Base-by-base conservation (phyloP, 2,329 filamentous ascomycete genomes). In the Metarhizium sp. region DNA sequence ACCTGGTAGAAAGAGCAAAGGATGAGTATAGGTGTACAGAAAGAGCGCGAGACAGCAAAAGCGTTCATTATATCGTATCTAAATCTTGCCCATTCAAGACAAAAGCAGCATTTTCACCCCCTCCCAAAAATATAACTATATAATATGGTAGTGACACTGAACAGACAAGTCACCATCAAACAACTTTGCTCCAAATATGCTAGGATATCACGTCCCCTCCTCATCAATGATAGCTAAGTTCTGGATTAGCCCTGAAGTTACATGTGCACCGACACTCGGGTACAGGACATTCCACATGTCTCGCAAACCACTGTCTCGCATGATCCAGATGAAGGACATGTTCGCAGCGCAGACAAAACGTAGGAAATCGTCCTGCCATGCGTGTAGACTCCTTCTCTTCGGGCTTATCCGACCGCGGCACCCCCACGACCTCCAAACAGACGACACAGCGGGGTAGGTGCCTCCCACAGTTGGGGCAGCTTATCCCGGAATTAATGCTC, bases 311-410 rank as follows among this genome's bases (percentile, higher is more conserved):
- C 68, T 80, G 77, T 61, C 81, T 71, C 6, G 84, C 83, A 64
- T 87, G 85, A 61, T 87, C 84, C 56, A 86, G 73, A 62, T 88
- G 85, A 63, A 84, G 69, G 10, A 85, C 82, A 63, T 88, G 85
- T 63, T 86, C 83, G 65, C 85, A 88, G 60, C 78, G 78, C 47
- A 87, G 73, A 58, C 85, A 88, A 63, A 87, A 87, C 0, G 82
- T 86, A n/a, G 83, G 81, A 63, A 87, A 87, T 49, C 77, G 75
- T 2, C 79, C 80, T 49, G 78, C 76, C 67, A 76, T 69, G 62
- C 72, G 68, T 48, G 71, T 69, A 61, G 82, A 78, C 6, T 74
- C 67, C 47, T 75, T 75, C 54, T 74, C 71, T 64, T 81, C 80
- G 2, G 79, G 78, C 58, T 73, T 73, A 66, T 84, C 80, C 36